Base-by-base conservation (phyloP, 2,329 filamentous ascomycete genomes). In the Onygenales sp. region DNA sequence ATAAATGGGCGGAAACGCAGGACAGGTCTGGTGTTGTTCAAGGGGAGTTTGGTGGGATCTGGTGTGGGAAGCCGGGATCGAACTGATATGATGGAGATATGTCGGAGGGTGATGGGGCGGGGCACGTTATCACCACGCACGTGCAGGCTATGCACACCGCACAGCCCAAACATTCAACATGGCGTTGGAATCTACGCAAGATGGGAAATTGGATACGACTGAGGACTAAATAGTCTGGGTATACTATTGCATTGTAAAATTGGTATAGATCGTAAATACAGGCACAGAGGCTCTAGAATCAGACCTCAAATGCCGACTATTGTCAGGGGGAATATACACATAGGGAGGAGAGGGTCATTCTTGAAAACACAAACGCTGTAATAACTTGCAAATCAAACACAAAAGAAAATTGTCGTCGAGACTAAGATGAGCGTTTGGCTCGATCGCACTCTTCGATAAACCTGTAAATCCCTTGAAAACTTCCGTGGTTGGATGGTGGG, bases 361-460 rank as follows among this genome's bases (percentile, higher is more conserved):
- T 50, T 57, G 50, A 41, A 50, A 46, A 45, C 43, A 49, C 8
- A 10, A 38, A 27, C 50, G 14, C 17, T 32, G 27, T 11, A 27
- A 48, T 17, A 48, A 9, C 17, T 31, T 31, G 47, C 5, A 53
- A 43, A 46, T 42, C 32, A 51, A 53, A 53, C 49, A 43, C 7
- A 50, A 43, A 51, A 13, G 9, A 45, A 55, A 51, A 51, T 31
- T 41, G 54, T 55, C 55, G 57, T 51, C 43, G 48, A 55, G 48
- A 54, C 39, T 42, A 35, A 58, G 55, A 66, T 72, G 41, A 67
- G 59, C 54, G 61, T 60, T 60, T 67, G 36, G 74, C 74, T 43
- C 71, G 68, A 65, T 85, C 82, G 60, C 83, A 84, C 58, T 84
- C 78, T 60, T 83, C 79, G 55, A 86, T 73, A 62, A 86, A 86